A percentile compares a stretch with the other conserved stretches of the same genome.
phyloP scores from a whole-genome alignment of 331 rosid genomes.

The Malus hybrid region DNA sequence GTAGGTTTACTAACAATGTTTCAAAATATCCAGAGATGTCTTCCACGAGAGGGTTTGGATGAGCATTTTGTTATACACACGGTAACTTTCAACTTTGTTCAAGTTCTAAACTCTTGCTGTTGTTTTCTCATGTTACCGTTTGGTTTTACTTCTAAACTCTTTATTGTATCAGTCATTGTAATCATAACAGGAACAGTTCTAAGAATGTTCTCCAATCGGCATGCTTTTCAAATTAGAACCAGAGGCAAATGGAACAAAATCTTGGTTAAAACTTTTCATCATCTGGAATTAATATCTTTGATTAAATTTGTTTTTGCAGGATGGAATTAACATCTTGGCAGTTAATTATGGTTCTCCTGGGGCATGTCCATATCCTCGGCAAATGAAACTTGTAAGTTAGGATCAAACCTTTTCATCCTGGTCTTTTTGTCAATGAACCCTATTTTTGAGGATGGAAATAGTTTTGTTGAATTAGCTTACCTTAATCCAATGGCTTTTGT shows the following conservation, averaged over 20 bases:
- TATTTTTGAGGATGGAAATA: background rate
- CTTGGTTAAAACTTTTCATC: background rate
- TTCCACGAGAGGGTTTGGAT: slow-evolving; percentile 74
- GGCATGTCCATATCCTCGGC: slow-evolving; percentile 80
- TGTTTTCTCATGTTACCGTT: background rate
- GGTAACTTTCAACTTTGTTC: slow-evolving; percentile 34
- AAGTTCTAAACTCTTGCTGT: background rate
- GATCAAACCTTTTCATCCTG: slow-evolving; percentile 5
- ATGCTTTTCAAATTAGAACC: background rate
- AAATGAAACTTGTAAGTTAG: slow-evolving; percentile 60
- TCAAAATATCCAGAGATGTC: slow-evolving; percentile 74
- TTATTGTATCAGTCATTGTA: background rate
- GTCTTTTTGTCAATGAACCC: background rate
- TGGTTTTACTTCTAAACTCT: background rate
- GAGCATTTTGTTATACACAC: slow-evolving; percentile 82
- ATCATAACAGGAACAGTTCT: background rate
- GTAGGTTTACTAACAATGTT: slow-evolving; percentile 19
- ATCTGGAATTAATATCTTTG: background rate
- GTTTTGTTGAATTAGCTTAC: slow-evolving; percentile 14
- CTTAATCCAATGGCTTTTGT: slow-evolving; percentile 6
- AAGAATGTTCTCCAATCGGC: background rate
- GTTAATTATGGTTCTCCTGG: slow-evolving; percentile 87
- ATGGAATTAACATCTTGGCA: slow-evolving; percentile 76
- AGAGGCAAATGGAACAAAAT: background rate
- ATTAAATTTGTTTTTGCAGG: slow-evolving; percentile 41